phyloP scores from a whole-genome alignment of 306 rosid genomes.

The Morella rubra region DNA sequence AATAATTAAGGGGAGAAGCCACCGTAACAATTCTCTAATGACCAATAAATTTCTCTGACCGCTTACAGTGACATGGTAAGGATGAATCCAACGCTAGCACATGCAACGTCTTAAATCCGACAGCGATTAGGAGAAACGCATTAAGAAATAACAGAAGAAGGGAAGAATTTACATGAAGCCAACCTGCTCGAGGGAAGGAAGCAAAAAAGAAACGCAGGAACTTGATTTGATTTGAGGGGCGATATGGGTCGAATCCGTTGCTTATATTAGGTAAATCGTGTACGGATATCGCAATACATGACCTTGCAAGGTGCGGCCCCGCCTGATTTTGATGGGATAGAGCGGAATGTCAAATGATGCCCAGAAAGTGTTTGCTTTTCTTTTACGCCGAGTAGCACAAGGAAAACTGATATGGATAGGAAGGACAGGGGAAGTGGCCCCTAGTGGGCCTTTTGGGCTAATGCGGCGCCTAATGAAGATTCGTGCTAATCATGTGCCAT shows the following conservation, averaged over 20 bases:
- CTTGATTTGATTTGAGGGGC: neutral
- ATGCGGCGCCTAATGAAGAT: neutral
- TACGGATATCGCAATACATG: neutral
- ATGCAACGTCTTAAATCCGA: neutral
- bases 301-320: conserved; percentile 11
- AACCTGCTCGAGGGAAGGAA: conserved; percentile 38
- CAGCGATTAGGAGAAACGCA: neutral
- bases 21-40: too few relatives aligned
- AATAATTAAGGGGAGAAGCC: too few relatives aligned
- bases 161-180: neutral
- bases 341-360: neutral
- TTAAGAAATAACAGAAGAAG: neutral
- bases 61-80: neutral
- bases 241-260: neutral
- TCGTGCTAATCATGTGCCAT: neutral
- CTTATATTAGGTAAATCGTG: neutral
- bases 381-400: conserved; percentile 16
- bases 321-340: conserved; percentile 20
- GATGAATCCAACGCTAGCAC: neutral
- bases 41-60: neutral
- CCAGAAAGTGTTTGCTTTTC: conserved; percentile 30
- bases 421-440: neutral
- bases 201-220: neutral
- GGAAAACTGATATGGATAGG: conserved; percentile 7
- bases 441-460: neutral